Percentiles rank a stretch among this genome's conserved stretches.
Conservation (phyloP, 1,284 basidiomycete species). For the Ganoderma leucocontextum region DNA sequence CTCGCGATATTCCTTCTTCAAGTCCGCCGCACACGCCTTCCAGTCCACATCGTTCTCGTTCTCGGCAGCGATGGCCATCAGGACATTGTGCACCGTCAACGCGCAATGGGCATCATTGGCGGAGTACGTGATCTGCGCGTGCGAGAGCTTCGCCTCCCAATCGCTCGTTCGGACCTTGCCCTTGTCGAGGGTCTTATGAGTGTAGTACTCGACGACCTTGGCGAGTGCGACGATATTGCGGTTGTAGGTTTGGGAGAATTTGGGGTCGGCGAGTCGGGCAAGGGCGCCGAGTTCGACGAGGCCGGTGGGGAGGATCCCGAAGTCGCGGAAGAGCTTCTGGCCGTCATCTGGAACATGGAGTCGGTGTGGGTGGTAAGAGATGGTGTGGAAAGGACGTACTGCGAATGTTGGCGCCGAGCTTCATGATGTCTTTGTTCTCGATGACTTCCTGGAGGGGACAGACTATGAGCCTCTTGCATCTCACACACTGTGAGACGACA, state of each 20-base stretch:
- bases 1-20: conserved; percentile 30
- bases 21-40: conserved; percentile 41
- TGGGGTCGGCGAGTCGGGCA: conserved; percentile 56
- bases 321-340: conserved; percentile 66
- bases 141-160: conserved; percentile 59
- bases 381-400: conserved; percentile 46
- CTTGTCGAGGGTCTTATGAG: conserved; percentile 56
- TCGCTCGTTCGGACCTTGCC: conserved; percentile 60
- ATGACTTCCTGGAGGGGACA: conserved; percentile 51
- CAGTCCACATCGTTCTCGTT: conserved; percentile 40
- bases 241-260: conserved; percentile 46
- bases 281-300: conserved; percentile 66
- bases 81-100: conserved; percentile 54
- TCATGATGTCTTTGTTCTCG: conserved; percentile 54
- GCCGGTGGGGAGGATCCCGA: conserved; percentile 57
- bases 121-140: conserved; percentile 50
- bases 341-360: conserved; percentile 58
- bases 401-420: conserved; percentile 68
- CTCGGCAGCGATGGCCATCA: conserved; percentile 49
- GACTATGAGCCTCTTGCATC: not conserved
- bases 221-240: conserved; percentile 61
- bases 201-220: conserved; percentile 62
- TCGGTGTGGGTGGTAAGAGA: not conserved
- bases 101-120: conserved; percentile 68
- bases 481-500: too few species aligned